Percentiles rank a stretch among this genome's conserved stretches.
Conservation (phyloP, 805 yeast genomes). For the Candida caryicola region DNA sequence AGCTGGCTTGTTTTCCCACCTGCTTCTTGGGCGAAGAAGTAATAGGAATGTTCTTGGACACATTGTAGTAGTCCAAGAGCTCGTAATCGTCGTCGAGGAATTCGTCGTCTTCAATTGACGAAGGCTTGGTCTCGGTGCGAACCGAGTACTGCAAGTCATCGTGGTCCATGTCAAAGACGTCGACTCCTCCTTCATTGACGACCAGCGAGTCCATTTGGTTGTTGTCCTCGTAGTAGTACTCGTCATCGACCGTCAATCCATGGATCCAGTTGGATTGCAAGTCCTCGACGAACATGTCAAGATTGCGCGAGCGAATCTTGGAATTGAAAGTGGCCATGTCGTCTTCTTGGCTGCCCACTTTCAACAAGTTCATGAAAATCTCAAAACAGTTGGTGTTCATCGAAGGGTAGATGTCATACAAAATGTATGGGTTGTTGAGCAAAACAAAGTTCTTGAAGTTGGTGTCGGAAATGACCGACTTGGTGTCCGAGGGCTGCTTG, state of each 20-base stretch:
- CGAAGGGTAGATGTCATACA: conserved; percentile 49
- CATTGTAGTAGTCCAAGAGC: conserved; percentile 7
- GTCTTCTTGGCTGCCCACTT: conserved; percentile 35
- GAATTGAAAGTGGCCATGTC: conserved; percentile 11
- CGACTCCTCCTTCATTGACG: conserved; percentile 17
- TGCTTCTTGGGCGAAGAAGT: conserved; percentile 2
- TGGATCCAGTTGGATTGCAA: conserved; percentile 28
- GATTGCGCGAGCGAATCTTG: conserved; percentile 25
- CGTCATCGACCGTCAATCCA: conserved; percentile 50
- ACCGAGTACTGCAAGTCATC: conserved; percentile 17
- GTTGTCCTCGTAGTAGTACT: conserved; percentile 20
- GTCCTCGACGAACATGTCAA: conserved; percentile 32
- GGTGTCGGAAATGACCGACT: conserved; percentile 29
- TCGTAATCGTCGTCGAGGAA: conserved; percentile 4
- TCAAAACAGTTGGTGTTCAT: conserved; percentile 42
- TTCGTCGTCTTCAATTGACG: conserved; percentile 7
- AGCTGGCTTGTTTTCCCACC: conserved; percentile 7
- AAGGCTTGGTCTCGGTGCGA: conserved; percentile 3
- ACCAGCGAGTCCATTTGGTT: conserved; percentile 3
- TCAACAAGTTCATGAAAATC: conserved; percentile 41
- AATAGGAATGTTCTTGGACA: conserved; percentile 6
- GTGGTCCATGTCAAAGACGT: conserved; percentile 38
- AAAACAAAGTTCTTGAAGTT: conserved; percentile 45
- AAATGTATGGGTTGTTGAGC: conserved; percentile 34
- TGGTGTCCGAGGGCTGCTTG: conserved; percentile 19